Base-by-base conservation (phyloP, 768 basidiomycete species). In the Cyathus striatus region DNA sequence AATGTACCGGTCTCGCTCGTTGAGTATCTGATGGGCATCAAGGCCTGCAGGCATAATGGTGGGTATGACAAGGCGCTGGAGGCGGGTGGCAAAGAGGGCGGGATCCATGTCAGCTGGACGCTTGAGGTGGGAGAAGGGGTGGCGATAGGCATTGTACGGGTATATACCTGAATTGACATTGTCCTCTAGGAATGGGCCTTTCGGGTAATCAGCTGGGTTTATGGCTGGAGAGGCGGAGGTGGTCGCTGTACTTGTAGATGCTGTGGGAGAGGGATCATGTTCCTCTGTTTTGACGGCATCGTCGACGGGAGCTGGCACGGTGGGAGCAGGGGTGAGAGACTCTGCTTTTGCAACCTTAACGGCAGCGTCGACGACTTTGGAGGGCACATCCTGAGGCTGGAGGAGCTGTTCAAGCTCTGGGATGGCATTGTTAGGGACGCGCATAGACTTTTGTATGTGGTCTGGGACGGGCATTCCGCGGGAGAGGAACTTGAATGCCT, bases 1-100 rank as follows among this genome's bases (percentile, higher is more conserved):
- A 43, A 98, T 81, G 61, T 81, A 94, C 7, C 90, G 78, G 50
- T 95, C 90, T 5, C 95, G 81, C 64, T 99, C 96, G 49, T 90
- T 86, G 55, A 93, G 74, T 47, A 97, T 76, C 50, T 90, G 80
- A 52, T 94, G 86, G 3, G 94, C 89, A 60, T 99, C 96, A 23
- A 99, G 79, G 13, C 95, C 95, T 7, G 75, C 66, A 0, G 96
- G 95, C 80, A 90, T 89, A 48, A 97, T 68, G 5, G 87, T 87
- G 0, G 96, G 96, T 16, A 98, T 74, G 33, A 97, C 67, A 18
- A 91, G 75, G 3, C 87, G 76, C 55, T 90, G 88, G 22, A 90
- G 70, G 24, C 84, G 82, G 22, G 84, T 85, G 1, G 82, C 79
- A 51, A 79, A 83, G 44, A 81, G 64, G 33, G 71, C 63, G 12